These are phyloP conservation scores for Tylopilus subfusipes DNA, from an alignment of 768 basidiomycete species.

Conservation along the genomic window DNA sequence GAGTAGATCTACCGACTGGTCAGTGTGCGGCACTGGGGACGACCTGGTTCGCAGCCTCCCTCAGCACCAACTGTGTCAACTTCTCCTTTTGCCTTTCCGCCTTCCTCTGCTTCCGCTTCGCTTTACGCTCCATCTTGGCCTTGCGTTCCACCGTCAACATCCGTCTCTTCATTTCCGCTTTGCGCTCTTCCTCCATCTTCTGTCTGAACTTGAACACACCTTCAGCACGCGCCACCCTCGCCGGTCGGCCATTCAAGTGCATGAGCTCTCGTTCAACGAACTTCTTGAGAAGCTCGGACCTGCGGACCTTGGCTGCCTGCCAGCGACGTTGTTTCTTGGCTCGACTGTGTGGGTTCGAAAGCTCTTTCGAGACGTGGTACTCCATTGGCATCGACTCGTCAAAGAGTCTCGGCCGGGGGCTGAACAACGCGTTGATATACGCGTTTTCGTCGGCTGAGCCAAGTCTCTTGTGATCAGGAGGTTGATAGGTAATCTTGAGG, in stretches of 20 bases:
- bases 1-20: neutral
- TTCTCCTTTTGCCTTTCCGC: constrained; percentile 50
- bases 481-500: constrained; percentile 64
- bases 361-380: constrained; percentile 59
- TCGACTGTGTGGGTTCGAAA: constrained; percentile 78
- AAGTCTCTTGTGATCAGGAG: constrained; percentile 45
- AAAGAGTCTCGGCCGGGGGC: constrained; percentile 40
- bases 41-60: constrained; percentile 57
- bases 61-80: constrained; percentile 47
- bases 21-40: constrained; percentile 36
- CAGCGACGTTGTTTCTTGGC: constrained; percentile 80
- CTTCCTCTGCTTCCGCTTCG: constrained; percentile 42
- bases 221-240: constrained; percentile 64
- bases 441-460: constrained; percentile 48
- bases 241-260: constrained; percentile 56
- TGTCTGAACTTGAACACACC: constrained; percentile 73
- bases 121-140: constrained; percentile 36
- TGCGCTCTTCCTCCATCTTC: constrained; percentile 52
- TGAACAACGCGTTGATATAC: constrained; percentile 52
- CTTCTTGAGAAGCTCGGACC: constrained; percentile 48
- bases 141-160: constrained; percentile 40
- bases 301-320: constrained; percentile 52
- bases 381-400: constrained; percentile 62
- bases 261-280: constrained; percentile 52
- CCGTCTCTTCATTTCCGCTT: constrained; percentile 58